phyloP scores from a whole-genome alignment of 345 rosid species.

The Salix arbutifolia region DNA sequence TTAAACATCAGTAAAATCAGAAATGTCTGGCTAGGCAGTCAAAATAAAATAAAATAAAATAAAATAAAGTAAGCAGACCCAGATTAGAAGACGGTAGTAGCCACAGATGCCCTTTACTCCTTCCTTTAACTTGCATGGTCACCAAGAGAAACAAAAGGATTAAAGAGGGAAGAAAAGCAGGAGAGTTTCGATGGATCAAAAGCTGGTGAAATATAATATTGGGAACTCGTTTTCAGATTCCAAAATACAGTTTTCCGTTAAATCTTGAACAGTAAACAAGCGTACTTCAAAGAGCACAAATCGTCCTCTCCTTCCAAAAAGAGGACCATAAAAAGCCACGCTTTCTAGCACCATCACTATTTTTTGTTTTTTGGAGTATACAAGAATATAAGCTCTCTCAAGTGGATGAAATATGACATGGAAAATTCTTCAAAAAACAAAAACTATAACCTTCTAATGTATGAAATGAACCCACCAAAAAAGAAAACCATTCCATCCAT shows the following conservation, averaged over 20 bases:
- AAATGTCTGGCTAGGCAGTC: not conserved
- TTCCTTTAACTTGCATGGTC: conserved; percentile 18
- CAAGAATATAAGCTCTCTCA: not conserved
- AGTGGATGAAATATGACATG: not conserved
- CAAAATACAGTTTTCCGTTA: conserved; percentile 32
- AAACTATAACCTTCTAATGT: not conserved
- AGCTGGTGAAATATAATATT: not conserved
- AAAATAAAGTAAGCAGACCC: not conserved
- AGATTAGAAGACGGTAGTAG: not conserved
- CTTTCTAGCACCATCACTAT: conserved; percentile 24
- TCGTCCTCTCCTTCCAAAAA: conserved; percentile 6
- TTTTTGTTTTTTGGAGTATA: not conserved
- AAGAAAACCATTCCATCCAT: not conserved
- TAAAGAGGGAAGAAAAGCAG: not conserved
- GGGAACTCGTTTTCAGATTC: not conserved
- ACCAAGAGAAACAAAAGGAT: not conserved
- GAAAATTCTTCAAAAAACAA: not conserved
- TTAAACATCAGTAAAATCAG: not conserved
- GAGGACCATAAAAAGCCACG: conserved; percentile 45
- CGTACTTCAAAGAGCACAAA: conserved; percentile 14
- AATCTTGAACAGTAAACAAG: conserved; percentile 25
- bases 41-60: not conserved
- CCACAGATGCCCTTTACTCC: not conserved
- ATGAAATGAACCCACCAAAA: not conserved
- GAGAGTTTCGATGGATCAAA: not conserved